Evolutionary conservation across 129 eudicot genomes (phyloP).

Genomic region (Rutidosis leptorrhynchoides): DNA sequence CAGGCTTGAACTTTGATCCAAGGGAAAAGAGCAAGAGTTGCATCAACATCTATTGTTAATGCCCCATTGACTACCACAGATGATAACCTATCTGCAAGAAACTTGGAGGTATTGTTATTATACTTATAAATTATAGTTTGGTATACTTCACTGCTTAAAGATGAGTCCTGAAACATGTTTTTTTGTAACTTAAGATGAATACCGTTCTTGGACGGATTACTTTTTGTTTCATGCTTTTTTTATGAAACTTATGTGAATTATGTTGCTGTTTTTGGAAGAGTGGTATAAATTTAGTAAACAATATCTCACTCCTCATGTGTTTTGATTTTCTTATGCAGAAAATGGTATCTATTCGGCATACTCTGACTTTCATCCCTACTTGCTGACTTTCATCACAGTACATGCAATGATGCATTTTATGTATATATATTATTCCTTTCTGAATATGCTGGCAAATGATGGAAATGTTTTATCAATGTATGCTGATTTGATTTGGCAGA

Average conservation of each 20-base stretch:
- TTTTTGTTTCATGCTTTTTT: constrained; percentile 7
- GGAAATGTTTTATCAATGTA: too few species aligned
- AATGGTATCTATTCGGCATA: constrained; percentile 84
- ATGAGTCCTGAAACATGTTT: constrained; percentile 21
- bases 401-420: too few species aligned
- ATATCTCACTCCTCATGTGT: background rate
- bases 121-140: constrained; percentile 10
- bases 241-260: background rate
- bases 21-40: constrained; percentile 94
- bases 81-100: constrained; percentile 83
- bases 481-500: constrained; percentile 64
- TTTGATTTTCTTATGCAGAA: constrained; percentile 52
- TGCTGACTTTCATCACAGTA: too few species aligned
- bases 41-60: constrained; percentile 80
- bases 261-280: background rate
- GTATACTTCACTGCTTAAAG: constrained; percentile 3
- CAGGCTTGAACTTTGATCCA: constrained; percentile 84
- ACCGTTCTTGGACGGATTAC: constrained; percentile 95
- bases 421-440: too few species aligned
- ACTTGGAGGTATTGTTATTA: constrained; percentile 60
- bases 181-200: constrained; percentile 62
- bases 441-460: too few species aligned
- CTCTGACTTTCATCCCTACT: constrained; percentile 84
- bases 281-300: constrained; percentile 5
- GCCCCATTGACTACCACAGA: constrained; percentile 68